Percentiles rank a stretch among this genome's conserved stretches.
phyloP scores from a whole-genome alignment of 768 basidiomycete genomes.

The Xanthoconium stramineum region DNA sequence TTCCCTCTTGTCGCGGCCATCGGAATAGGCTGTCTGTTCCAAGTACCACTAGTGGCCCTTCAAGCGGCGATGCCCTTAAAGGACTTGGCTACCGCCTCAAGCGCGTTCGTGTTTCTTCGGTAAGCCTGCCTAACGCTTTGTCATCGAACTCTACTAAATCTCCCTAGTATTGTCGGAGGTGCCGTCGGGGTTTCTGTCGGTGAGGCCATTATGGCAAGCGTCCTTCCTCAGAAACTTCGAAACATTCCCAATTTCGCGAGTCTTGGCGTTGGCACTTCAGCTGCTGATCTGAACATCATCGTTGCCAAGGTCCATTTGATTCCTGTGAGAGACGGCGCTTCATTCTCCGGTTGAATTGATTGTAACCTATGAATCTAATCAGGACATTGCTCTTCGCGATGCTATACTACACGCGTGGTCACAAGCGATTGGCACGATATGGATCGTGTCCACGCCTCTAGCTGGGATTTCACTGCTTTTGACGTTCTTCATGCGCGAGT shows the following conservation, averaged over 20 bases:
- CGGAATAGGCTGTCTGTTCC: constrained; percentile 66
- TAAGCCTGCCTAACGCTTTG: constrained; percentile 20
- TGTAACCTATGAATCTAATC: neutral
- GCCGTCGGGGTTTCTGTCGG: constrained; percentile 74
- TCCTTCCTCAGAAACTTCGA: constrained; percentile 36
- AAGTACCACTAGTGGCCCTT: constrained; percentile 64
- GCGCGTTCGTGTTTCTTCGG: constrained; percentile 69
- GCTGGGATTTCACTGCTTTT: constrained; percentile 49
- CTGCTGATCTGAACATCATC: constrained; percentile 43
- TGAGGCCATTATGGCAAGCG: constrained; percentile 65
- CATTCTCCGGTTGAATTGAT: neutral
- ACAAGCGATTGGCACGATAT: constrained; percentile 60
- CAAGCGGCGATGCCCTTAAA: constrained; percentile 87
- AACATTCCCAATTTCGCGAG: constrained; percentile 31
- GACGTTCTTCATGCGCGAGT: constrained; percentile 54
- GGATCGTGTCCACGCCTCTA: constrained; percentile 62
- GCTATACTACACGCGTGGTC: constrained; percentile 62
- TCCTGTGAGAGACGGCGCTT: constrained; percentile 7
- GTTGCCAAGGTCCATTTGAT: constrained; percentile 41
- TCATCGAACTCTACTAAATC: neutral
- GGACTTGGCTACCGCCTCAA: constrained; percentile 82
- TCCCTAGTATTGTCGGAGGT: constrained; percentile 62
- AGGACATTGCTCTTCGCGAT: constrained; percentile 50
- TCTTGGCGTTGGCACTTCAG: constrained; percentile 35
- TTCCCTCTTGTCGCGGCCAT: constrained; percentile 65